Conservation (phyloP, 352 stramenopile genomes). For the Pseudoperonospora humuli region DNA sequence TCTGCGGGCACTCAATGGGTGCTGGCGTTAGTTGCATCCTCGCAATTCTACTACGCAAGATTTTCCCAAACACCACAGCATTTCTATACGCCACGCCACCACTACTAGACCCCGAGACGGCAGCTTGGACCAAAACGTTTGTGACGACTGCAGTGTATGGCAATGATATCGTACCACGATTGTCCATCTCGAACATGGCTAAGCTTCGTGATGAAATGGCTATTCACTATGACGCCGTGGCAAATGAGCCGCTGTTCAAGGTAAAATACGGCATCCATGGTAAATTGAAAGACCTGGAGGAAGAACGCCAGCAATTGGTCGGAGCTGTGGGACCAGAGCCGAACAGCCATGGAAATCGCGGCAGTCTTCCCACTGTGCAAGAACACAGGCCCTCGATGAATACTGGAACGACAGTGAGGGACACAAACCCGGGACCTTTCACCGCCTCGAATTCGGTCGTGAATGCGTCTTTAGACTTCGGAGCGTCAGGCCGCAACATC, state of each 20-base stretch:
- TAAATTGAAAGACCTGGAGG: conserved; percentile 32
- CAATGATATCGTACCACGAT: conserved; percentile 58
- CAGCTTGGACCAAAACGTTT: conserved; percentile 51
- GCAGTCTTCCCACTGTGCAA: conserved; percentile 14
- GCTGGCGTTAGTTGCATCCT: conserved; percentile 70
- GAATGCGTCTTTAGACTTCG: conserved; percentile 16
- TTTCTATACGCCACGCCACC: conserved; percentile 62
- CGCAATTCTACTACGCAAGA: conserved; percentile 45
- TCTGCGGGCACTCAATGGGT: conserved; percentile 78
- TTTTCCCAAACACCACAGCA: conserved; percentile 45
- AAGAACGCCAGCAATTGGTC: conserved; percentile 18
- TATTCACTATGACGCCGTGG: conserved; percentile 54
- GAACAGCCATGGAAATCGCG: conserved; percentile 3
- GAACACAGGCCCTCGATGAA: conserved; percentile 11
- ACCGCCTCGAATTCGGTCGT: conserved; percentile 16
- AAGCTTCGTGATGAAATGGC: conserved; percentile 65
- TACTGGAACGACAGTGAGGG: conserved; percentile 9
- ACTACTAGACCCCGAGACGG: conserved; percentile 54
- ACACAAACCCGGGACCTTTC: conserved; percentile 17
- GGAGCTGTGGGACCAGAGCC: conserved; percentile 10
- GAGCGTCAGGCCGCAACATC: conserved; percentile 13
- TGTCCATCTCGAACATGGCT: conserved; percentile 62
- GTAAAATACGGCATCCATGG: conserved; percentile 42
- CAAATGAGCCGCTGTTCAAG: conserved; percentile 46
- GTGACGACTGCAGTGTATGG: conserved; percentile 66